These are phyloP conservation scores for Penicillium goetzii DNA, from an alignment of 495 filamentous ascomycete genomes.

Conservation along the genomic window DNA sequence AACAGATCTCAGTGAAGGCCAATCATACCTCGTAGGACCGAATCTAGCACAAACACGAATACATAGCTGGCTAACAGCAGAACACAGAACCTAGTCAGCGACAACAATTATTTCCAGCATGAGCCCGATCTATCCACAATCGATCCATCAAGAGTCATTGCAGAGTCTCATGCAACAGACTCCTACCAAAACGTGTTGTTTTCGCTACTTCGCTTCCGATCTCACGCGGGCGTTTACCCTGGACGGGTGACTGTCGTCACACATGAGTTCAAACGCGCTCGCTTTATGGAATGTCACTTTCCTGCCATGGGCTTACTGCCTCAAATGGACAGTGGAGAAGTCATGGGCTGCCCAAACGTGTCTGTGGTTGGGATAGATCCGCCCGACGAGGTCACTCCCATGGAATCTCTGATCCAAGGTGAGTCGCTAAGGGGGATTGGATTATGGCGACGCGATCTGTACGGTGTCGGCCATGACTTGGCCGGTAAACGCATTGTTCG, in stretches of 20 bases:
- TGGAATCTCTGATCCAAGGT: constrained; percentile 45
- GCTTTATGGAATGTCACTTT: constrained; percentile 72
- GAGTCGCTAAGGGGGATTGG: constrained; percentile 49
- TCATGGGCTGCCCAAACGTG: constrained; percentile 42
- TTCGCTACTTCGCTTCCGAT: constrained; percentile 63
- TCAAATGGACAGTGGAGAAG: neutral
- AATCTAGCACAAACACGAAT: neutral
- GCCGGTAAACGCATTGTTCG: constrained; percentile 41
- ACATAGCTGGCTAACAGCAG: constrained; percentile 5
- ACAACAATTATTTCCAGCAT: constrained; percentile 43
- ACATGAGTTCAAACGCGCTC: constrained; percentile 71
- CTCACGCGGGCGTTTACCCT: constrained; percentile 41
- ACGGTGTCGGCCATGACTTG: constrained; percentile 45
- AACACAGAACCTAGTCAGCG: constrained; percentile 50
- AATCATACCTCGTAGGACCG: constrained; percentile 59
- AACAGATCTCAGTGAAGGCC: constrained; percentile 63
- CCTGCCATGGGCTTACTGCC: constrained; percentile 58
- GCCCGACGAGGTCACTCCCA: constrained; percentile 56
- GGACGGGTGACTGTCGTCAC: constrained; percentile 67
- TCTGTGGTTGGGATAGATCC: constrained; percentile 72
- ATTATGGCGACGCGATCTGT: constrained; percentile 49
- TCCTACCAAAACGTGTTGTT: constrained; percentile 80
- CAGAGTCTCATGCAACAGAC: constrained; percentile 73
- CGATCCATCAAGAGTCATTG: constrained; percentile 38
- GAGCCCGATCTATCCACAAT: constrained; percentile 8